These are phyloP conservation scores for Magnusiomyces fungicola DNA, from an alignment of 1,139 yeast genomes.

Conservation along the genomic window DNA sequence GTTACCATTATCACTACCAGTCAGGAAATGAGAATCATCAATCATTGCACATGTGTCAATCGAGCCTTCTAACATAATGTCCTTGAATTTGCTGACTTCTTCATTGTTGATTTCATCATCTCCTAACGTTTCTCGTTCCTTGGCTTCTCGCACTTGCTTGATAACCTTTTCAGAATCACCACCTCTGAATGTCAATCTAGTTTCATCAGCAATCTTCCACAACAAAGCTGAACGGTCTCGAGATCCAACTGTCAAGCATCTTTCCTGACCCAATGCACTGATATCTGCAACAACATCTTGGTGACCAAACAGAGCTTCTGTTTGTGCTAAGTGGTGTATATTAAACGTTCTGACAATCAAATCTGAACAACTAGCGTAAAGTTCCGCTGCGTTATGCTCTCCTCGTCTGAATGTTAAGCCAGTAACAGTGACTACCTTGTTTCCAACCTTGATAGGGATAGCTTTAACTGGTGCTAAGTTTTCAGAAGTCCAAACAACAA, in stretches of 20 bases:
- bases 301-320: slow-evolving; percentile 90
- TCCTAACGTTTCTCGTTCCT: not conserved
- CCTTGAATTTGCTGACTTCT: not conserved
- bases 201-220: slow-evolving; percentile 95
- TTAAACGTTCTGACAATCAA: slow-evolving; percentile 82
- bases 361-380: slow-evolving; percentile 91
- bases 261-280: slow-evolving; percentile 70
- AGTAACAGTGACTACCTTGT: slow-evolving; percentile 61
- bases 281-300: slow-evolving; percentile 84
- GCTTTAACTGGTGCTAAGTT: slow-evolving; percentile 67
- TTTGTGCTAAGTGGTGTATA: slow-evolving; percentile 76
- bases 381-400: slow-evolving; percentile 49
- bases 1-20: slow-evolving; percentile 93
- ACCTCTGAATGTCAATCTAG: slow-evolving; percentile 87
- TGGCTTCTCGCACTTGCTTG: slow-evolving; percentile 25
- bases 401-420: slow-evolving; percentile 71
- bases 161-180: slow-evolving; percentile 46
- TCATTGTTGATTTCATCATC: not conserved
- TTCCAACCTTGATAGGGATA: slow-evolving; percentile 51
- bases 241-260: slow-evolving; percentile 93
- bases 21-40: slow-evolving; percentile 86
- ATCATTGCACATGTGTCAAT: slow-evolving; percentile 86
- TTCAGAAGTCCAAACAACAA: slow-evolving; percentile 82
- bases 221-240: slow-evolving; percentile 92
- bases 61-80: slow-evolving; percentile 61